Evolutionary conservation across 208 protist species (phyloP).

Genomic region (Trypanosoma lewisi): DNA sequence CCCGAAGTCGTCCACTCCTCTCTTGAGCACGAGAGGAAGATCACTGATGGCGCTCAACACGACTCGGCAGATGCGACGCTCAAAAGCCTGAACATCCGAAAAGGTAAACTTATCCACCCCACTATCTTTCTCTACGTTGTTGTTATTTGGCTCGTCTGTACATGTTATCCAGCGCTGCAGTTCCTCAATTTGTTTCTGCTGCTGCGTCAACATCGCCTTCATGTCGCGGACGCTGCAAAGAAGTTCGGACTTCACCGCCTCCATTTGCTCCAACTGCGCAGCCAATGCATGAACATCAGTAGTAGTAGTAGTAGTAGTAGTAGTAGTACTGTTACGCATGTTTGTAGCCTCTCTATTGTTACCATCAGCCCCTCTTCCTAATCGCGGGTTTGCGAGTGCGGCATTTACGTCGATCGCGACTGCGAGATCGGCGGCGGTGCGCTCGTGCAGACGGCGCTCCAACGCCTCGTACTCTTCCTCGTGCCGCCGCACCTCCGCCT

Average conservation of each 20-base stretch:
- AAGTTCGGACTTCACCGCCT: conserved; percentile 44
- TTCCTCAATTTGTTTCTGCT: conserved; percentile 13
- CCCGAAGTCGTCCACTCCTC: conserved; percentile 63
- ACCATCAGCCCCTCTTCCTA: not conserved
- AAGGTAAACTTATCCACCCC: not conserved
- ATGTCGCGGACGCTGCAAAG: conserved; percentile 29
- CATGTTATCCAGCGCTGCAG: conserved; percentile 5
- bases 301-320: not conserved
- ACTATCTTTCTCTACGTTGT: not conserved
- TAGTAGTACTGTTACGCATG: conserved; percentile 14
- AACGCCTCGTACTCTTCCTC: conserved; percentile 31
- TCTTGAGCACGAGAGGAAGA: conserved; percentile 53
- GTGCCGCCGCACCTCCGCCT: conserved; percentile 27
- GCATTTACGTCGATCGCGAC: conserved; percentile 37
- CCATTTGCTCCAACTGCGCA: conserved; percentile 43
- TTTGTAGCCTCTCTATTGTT: conserved; percentile 3
- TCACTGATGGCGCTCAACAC: conserved; percentile 20
- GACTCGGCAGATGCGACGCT: conserved; percentile 23
- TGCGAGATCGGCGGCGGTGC: conserved; percentile 31
- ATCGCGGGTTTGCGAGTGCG: conserved; percentile 18
- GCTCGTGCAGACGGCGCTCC: conserved; percentile 33
- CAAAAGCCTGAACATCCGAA: conserved; percentile 13
- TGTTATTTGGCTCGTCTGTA: not conserved
- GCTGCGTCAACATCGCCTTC: conserved; percentile 7
- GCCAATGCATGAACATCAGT: conserved; percentile 7